Conservation (phyloP, 2,329 filamentous ascomycete genomes). For the Aquanectria penicillioides region DNA sequence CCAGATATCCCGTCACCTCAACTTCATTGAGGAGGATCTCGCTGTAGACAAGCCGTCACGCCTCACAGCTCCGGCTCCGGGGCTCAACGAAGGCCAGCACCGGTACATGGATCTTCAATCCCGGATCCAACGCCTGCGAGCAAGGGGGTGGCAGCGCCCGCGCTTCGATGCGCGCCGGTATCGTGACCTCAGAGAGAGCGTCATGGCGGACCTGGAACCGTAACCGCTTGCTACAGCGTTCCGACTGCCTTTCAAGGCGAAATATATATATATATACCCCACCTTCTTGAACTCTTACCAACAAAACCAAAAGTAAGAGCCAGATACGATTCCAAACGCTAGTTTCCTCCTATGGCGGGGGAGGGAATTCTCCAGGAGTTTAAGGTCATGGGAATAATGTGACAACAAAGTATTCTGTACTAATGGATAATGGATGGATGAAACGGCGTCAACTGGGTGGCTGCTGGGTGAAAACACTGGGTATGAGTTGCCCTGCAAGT, state of each 20-base stretch:
- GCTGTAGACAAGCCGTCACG: constrained; percentile 37
- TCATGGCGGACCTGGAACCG: constrained; percentile 58
- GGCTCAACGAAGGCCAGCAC: constrained; percentile 46
- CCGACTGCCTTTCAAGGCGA: too few relatives aligned
- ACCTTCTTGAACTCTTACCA: too few relatives aligned
- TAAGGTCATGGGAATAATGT: constrained; percentile 8
- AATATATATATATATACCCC: too few relatives aligned
- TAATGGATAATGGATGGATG: neutral
- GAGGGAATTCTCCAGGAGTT: neutral
- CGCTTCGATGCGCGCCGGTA: constrained; percentile 65
- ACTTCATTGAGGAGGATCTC: constrained; percentile 55
- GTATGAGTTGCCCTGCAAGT: too few relatives aligned
- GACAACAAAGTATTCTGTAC: neutral
- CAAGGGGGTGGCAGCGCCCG: constrained; percentile 64
- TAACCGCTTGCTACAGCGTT: too few relatives aligned
- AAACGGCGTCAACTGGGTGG: neutral
- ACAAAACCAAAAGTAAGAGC: neutral
- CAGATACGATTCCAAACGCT: neutral
- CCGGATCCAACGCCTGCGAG: constrained; percentile 64
- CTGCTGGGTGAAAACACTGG: neutral
- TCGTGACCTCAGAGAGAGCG: constrained; percentile 61
- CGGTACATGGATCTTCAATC: constrained; percentile 56
- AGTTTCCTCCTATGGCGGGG: neutral
- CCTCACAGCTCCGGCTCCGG: constrained; percentile 16
- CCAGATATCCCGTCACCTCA: constrained; percentile 61